Evolutionary conservation across 192 early-diverging fungal species (phyloP), one percentile per base, ranked within the genome.

Genomic region (Linnemannia exigua): DNA sequence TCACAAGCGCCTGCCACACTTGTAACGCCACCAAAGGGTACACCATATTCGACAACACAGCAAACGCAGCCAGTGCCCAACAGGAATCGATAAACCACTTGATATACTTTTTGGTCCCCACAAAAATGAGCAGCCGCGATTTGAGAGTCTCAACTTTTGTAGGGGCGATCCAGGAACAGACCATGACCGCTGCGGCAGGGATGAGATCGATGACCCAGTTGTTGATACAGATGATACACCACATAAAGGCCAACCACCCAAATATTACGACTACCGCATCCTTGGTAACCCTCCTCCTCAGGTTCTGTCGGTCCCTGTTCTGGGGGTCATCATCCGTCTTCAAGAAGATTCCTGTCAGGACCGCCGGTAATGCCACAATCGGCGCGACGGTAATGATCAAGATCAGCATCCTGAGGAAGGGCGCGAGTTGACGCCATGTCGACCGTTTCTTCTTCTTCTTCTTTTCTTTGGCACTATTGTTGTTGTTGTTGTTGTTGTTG

Each of bases 81-180:
- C 76, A 78, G 5, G 81, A 67, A 1, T 71, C 81, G 63, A 84
- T 47, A 3, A 84, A 67, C 61, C 58, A 84, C 33, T 84, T 84
- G 36, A 78, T 37, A 35, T 74, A 84, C 41, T 77, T 84, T 63
- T 84, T 84, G 54, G 81, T 84, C n/a, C 72, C 81, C n/a, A 84
- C 76, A 84, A 84, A 74, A n/a, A 84, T 74, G 76, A 84, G 47
- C 0, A 84, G 52, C 1, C 72, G 54, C 11, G 81, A 84, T 46
- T 61, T 84, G 71, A 84, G 25, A 22, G 72, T 77, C 41, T 84
- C 81, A 9, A 78, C 70, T 36, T 67, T 54, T 9, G 48, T 28
- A 9, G 70, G 66, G 9, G 71, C 31, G 7, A 78, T 41, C 41
- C 77, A 44, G 16, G 81, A 84, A 16, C 76, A 74, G 17, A 78